These are phyloP conservation scores for Begonia fuchsioides DNA, from an alignment of 306 rosid species.

Conservation along the genomic window DNA sequence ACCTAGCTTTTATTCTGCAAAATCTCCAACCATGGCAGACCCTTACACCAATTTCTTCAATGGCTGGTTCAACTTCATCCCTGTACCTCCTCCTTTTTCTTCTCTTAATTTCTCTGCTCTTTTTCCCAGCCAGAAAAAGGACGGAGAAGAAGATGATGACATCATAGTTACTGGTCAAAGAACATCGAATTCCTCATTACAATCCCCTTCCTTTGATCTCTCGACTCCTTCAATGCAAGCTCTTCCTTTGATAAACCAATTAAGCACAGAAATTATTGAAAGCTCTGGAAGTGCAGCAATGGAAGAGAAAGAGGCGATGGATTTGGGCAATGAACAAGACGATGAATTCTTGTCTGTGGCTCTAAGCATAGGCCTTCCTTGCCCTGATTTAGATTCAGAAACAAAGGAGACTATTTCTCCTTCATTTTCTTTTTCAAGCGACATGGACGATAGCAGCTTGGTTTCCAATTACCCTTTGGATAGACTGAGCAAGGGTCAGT, in stretches of 20 bases:
- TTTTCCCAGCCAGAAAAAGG: too few relatives aligned
- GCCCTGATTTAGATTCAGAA: constrained; percentile 19
- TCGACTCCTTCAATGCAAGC: constrained; percentile 27
- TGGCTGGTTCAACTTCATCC: constrained; percentile 42
- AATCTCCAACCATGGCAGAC: constrained; percentile 35
- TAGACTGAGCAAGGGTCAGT: constrained; percentile 30
- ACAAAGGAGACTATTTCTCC: neutral
- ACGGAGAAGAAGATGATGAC: too few relatives aligned
- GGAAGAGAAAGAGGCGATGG: constrained; percentile 4
- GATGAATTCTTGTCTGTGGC: constrained; percentile 27
- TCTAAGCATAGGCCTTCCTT: constrained; percentile 53
- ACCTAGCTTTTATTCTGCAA: neutral
- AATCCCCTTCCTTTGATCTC: neutral
- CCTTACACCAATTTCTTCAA: constrained; percentile 34
- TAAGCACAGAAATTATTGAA: constrained; percentile 4
- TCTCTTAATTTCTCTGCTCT: constrained; percentile 5
- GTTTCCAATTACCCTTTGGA: constrained; percentile 4
- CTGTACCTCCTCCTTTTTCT: constrained; percentile 17
- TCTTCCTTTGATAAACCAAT: constrained; percentile 39
- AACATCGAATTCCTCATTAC: neutral
- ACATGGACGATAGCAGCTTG: too few relatives aligned
- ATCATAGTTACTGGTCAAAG: too few relatives aligned
- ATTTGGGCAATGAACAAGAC: neutral
- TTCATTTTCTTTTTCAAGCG: too few relatives aligned
- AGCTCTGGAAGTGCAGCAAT: constrained; percentile 6